Evolutionary conservation across 2,329 filamentous ascomycete genomes (phyloP), one percentile per base, ranked within the genome.

Genomic region (Verticillium tricorpus): DNA sequence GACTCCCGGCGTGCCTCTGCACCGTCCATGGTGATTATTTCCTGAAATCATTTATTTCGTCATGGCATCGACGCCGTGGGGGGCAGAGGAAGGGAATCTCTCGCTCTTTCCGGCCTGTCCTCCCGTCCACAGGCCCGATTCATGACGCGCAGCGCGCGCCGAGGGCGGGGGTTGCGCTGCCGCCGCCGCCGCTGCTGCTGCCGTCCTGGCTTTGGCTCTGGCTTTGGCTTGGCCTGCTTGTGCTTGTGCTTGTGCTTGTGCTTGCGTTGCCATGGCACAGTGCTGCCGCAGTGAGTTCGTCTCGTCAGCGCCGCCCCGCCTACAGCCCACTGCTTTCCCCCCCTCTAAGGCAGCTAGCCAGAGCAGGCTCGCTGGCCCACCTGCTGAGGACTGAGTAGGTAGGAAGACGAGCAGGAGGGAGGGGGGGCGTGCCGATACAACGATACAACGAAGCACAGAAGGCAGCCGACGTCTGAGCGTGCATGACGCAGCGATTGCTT

Each of bases 401-500:
- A n/a, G n/a, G 35, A 22, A 45, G 57, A 32, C 15, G 63, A 45
- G 60, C 40, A 32, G 35, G 25, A 54, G 57, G 37, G 15, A 61
- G 54, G 60, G 62, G 57, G 59, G 60, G 62, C 57, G 59, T 61
- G 62, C 34, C 40, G 58, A 54, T 57, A 60, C 45, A 35, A 37
- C 59, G 60, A 28, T 28, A 28, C 28, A 28, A 28, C 3, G 28
- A 28, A 28, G 58, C 62, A 62, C 61, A 55, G 60, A 62, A 50
- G 62, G 52, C 56, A 59, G 52, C 58, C 54, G 34, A 57, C 39
- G 58, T 65, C 63, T 62, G 63, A 60, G 63, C 59, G 62, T 62
- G 60, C 59, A 65, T 66, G 60, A 62, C 65, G 64, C 65, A 65
- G 61, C 54, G 35, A 62, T 66, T 63, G 52, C 63, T 62, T 63